Conservation (phyloP, 192 early-diverging fungal species). For the Lobosporangium transversale region DNA sequence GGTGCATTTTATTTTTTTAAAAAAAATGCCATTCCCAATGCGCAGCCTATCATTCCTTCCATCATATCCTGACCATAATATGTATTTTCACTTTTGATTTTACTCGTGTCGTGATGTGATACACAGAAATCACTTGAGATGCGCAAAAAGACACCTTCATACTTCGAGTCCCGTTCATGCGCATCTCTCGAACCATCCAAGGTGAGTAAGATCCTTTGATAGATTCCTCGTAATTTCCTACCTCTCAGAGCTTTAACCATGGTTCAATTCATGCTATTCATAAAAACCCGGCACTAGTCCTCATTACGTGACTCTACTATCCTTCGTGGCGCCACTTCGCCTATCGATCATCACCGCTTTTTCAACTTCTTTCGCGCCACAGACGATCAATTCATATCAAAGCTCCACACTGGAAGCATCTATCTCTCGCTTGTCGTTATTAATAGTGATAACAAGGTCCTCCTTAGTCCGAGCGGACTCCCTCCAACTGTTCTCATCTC, state of each 20-base stretch:
- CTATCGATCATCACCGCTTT: conserved; percentile 36
- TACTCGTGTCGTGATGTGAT: neutral
- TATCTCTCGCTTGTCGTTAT: conserved; percentile 54
- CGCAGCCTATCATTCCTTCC: too few species aligned
- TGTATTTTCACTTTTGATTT: neutral
- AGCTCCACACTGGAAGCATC: conserved; percentile 52
- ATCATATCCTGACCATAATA: too few species aligned
- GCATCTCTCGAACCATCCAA: conserved; percentile 27
- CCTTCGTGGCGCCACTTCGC: conserved; percentile 26
- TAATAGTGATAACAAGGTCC: conserved; percentile 55
- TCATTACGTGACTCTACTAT: conserved; percentile 27
- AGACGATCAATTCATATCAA: conserved; percentile 46
- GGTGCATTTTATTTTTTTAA: conserved; percentile 5
- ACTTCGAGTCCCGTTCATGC: conserved; percentile 23
- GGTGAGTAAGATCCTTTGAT: conserved; percentile 11
- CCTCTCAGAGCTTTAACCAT: too few species aligned
- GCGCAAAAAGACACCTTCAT: conserved; percentile 39
- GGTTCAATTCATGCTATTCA: too few species aligned
- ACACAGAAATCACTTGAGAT: conserved; percentile 37
- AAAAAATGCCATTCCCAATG: too few species aligned
- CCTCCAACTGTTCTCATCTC: conserved; percentile 40
- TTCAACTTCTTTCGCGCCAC: conserved; percentile 38
- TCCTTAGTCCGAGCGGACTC: conserved; percentile 36
- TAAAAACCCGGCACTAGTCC: too few species aligned
- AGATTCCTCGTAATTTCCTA: too few species aligned